These are phyloP conservation scores for Peniophora sp. DNA, from an alignment of 1,284 basidiomycete species.

Conservation along the genomic window DNA sequence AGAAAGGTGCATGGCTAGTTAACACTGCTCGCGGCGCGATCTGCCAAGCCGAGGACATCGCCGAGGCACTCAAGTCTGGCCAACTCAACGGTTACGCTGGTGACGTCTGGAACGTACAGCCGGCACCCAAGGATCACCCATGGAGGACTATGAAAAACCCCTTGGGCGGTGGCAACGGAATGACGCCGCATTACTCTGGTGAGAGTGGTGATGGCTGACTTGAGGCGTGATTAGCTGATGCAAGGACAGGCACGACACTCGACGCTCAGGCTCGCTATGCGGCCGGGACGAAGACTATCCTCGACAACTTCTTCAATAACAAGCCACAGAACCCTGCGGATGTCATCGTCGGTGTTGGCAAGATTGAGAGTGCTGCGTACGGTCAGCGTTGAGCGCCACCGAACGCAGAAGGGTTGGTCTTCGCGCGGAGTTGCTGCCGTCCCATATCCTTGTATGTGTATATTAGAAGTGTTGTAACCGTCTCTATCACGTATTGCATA, in stretches of 20 bases:
- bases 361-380: slow-evolving; percentile 59
- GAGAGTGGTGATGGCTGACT: too few species aligned
- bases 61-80: slow-evolving; percentile 71
- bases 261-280: slow-evolving; percentile 91
- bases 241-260: slow-evolving; percentile 63
- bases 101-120: slow-evolving; percentile 74
- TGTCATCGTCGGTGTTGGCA: slow-evolving; percentile 50
- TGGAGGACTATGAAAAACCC: slow-evolving; percentile 83
- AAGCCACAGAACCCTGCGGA: slow-evolving; percentile 71
- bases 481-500: too few species aligned
- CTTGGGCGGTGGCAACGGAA: slow-evolving; percentile 73
- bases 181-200: slow-evolving; percentile 72
- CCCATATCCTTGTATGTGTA: too few species aligned
- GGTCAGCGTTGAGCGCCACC: slow-evolving; percentile 4
- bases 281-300: slow-evolving; percentile 70
- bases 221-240: too few species aligned
- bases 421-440: too few species aligned
- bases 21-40: slow-evolving; percentile 95
- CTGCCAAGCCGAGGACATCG: slow-evolving; percentile 77
- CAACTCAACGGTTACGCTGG: slow-evolving; percentile 67
- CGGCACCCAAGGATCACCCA: slow-evolving; percentile 78
- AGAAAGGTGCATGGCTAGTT: slow-evolving; percentile 83
- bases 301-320: slow-evolving; percentile 66
- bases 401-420: too few species aligned
- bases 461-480: too few species aligned